Evolutionary conservation across 176 grass and related monocot genomes (phyloP), one percentile per base, ranked within the genome.

Genomic region (Microstegium vimineum): DNA sequence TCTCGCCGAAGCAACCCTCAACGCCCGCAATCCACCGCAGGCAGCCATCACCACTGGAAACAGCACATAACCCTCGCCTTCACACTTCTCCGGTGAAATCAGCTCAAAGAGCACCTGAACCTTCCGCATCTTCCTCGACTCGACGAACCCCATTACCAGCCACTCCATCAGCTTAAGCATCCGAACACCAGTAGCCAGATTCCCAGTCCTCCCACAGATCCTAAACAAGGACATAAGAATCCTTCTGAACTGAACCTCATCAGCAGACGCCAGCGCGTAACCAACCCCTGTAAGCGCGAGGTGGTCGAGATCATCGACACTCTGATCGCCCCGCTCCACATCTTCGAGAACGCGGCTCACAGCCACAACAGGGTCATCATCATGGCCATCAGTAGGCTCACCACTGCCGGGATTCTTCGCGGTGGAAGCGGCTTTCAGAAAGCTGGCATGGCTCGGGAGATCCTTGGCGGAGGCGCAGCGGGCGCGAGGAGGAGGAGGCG

Each of bases 161-260:
- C 95, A 95, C 41, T 98, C 95, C 26, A 91, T 77, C 84, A 98
- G 77, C 78, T 84, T 88, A 16, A 98, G 91, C 66, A 90, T 1
- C 84, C 91, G 89, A 47, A 98, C 45, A 62, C 82, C 90, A 31
- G 86, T 75, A 62, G 62, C 28, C 2, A 91, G 41, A 31, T 28
- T 56, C 6, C 64, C 46, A 0, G 28, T 70, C 71, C 74, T 70
- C 26, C 77, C 70, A 35, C 95, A 98, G 13, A 91, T 82, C 52
- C 75, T 71, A 45, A 94, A 42, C 49, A 98, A 57, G 73, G 66
- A 78, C 4, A 25, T 60, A n/a, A 87, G 2, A 35, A 90, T 87
- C 67, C n/a, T 69, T 7, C 71, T 46, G 45, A 90, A 86, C 3
- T 73, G 78, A 9, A 28, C 60, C 75, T 89, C 87, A 13, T 85